Base-by-base conservation (phyloP, 2,329 filamentous ascomycete species). In the Fusarium bactridioides region DNA sequence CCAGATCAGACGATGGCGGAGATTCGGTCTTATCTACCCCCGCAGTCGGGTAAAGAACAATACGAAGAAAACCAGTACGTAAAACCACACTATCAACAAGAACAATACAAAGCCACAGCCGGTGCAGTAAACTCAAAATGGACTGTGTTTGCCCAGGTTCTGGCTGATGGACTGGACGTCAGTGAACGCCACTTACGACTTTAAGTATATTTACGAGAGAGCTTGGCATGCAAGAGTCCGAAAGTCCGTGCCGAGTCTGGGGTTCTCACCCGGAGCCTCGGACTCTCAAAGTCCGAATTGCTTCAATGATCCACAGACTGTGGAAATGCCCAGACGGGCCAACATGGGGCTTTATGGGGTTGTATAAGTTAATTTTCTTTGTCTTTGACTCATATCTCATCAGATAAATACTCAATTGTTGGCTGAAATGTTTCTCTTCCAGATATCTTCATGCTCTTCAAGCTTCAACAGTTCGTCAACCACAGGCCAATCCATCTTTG, bases 281-380 rank as follows among this genome's bases (percentile, higher is more conserved):
- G 74, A 35, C 40, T 45, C 48, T 73, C 27, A 67, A 31, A 57
- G 45, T 74, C 74, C 74, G 74, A 76, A 76, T 67, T 47, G 43
- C 71, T 56, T 76, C 71, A 67, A 44, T 19, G 53, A 64, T 77
- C 70, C 72, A 72, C 72, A 43, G 37, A 62, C 40, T 59, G 50
- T 51, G 37, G 54, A 10, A 64, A 70, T 45, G 43, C 37, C 33
- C 16, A 43, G 43, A 27, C 31, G 10, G 9, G 25, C 35, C 48
- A 50, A 23, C 41, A 67, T 67, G 66, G 61, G 65, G 31, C 40
- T 53, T 33, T 29, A 35, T 29, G 38, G 31, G 25, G 23, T 62
- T 41, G 37, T 43, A 56, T 53, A 21, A 29, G 27, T 43, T 40
- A 67, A 62, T 48, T 48, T 69, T 65, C 66, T 64, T 69, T 64